Conservation (phyloP, 2,329 filamentous ascomycete species). For the Cladosporium sp. region DNA sequence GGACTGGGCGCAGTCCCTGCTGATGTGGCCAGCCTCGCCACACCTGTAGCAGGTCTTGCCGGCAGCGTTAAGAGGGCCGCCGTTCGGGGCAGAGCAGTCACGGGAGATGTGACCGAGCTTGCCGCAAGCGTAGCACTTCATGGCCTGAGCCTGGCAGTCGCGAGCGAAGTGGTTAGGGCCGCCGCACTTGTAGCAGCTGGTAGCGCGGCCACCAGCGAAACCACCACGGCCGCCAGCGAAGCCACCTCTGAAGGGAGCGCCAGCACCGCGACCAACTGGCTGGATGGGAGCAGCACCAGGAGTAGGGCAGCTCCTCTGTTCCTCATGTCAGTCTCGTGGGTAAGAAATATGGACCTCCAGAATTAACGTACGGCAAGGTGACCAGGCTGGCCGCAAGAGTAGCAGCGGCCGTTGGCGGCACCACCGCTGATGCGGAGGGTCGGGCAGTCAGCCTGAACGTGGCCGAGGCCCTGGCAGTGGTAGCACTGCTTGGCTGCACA, state of each 20-base stretch:
- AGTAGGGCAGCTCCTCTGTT: constrained; percentile 78
- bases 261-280: constrained; percentile 61
- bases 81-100: constrained; percentile 96
- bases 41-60: constrained; percentile 99
- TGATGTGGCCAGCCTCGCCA: constrained; percentile 93
- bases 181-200: constrained; percentile 70
- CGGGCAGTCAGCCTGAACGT: constrained; percentile 98
- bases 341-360: background rate
- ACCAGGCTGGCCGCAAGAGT: constrained; percentile 90
- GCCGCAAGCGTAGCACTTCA: constrained; percentile 98
- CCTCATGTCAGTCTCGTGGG: background rate
- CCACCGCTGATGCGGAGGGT: constrained; percentile 87
- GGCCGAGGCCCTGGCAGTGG: constrained; percentile 96
- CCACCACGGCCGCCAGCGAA: constrained; percentile 69
- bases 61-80: constrained; percentile 89
- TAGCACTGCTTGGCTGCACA: constrained; percentile 93
- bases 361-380: constrained; percentile 75
- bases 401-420: constrained; percentile 84
- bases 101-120: constrained; percentile 92
- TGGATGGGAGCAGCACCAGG: constrained; percentile 62
- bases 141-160: constrained; percentile 96
- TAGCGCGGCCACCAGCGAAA: constrained; percentile 65
- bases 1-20: constrained; percentile 87
- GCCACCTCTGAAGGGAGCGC: constrained; percentile 67
- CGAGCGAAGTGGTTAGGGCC: constrained; percentile 97